phyloP scores from a whole-genome alignment of 371 early-diverging fungal species.

The Umbelopsis sp. region DNA sequence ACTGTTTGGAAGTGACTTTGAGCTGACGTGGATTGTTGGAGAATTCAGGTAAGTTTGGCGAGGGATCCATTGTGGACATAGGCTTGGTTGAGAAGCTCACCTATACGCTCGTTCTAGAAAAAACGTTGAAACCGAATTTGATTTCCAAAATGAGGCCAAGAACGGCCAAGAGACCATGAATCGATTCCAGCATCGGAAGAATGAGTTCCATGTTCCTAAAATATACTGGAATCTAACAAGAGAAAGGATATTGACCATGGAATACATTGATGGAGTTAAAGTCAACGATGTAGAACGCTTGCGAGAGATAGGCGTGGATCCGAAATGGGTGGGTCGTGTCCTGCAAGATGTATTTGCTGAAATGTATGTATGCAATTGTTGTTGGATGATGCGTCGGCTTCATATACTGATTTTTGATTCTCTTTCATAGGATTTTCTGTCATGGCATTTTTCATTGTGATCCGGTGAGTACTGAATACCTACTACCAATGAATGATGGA shows the following conservation, averaged over 20 bases:
- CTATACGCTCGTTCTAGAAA: background rate
- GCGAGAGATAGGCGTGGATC: slow-evolving; percentile 57
- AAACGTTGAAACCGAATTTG: slow-evolving; percentile 25
- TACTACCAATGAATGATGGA: background rate
- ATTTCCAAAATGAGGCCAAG: slow-evolving; percentile 30
- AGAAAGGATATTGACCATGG: slow-evolving; percentile 53
- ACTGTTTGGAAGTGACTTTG: slow-evolving; percentile 25
- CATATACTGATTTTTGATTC: no score
- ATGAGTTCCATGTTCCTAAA: slow-evolving; percentile 46
- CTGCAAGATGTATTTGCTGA: slow-evolving; percentile 71
- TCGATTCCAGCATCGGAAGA: slow-evolving; percentile 33
- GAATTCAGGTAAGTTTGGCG: slow-evolving; percentile 20
- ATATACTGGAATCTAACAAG: slow-evolving; percentile 48
- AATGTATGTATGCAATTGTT: slow-evolving; percentile 49
- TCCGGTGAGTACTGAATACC: slow-evolving; percentile 12
- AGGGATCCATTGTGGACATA: background rate
- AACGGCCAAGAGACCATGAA: slow-evolving; percentile 17
- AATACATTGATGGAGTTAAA: slow-evolving; percentile 50
- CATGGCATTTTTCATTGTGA: slow-evolving; percentile 26
- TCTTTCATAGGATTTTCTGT: slow-evolving; percentile 20
- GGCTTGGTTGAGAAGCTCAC: background rate
- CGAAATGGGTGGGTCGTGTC: slow-evolving; percentile 62
- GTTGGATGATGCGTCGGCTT: no score
- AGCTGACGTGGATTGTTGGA: slow-evolving; percentile 43
- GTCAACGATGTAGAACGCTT: slow-evolving; percentile 70